Evolutionary conservation across 2,329 filamentous ascomycete species (phyloP).

Genomic region (Hymenoscyphus fraxineus): DNA sequence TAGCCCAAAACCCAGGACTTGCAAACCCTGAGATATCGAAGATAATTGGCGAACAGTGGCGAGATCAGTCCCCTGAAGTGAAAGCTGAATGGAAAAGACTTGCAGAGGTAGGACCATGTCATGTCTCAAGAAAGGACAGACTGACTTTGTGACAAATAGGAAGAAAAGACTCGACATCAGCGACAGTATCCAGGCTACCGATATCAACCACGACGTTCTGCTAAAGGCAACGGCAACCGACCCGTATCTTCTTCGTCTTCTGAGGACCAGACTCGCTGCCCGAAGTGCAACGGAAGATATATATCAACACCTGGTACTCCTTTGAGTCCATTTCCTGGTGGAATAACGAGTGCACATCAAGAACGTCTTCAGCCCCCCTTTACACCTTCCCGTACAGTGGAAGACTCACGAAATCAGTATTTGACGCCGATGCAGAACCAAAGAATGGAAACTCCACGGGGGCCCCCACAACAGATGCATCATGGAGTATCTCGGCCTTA

Average conservation of each 20-base stretch:
- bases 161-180: conserved; percentile 87
- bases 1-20: conserved; percentile 78
- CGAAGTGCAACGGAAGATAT: conserved; percentile 62
- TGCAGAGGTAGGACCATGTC: conserved; percentile 61
- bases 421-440: conserved; percentile 23
- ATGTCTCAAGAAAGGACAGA: conserved; percentile 4
- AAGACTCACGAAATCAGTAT: conserved; percentile 24
- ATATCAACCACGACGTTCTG: conserved; percentile 66
- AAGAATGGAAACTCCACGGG: conserved; percentile 37
- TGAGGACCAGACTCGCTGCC: conserved; percentile 57
- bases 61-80: conserved; percentile 65
- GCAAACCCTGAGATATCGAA: conserved; percentile 96
- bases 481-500: conserved; percentile 24
- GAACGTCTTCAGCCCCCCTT: conserved; percentile 24
- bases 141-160: conserved; percentile 39
- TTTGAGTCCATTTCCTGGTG: conserved; percentile 31
- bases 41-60: conserved; percentile 89
- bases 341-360: conserved; percentile 19
- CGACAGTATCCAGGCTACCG: conserved; percentile 90
- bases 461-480: conserved; percentile 18
- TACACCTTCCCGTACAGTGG: conserved; percentile 19
- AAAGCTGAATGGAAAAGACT: conserved; percentile 86
- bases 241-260: conserved; percentile 32
- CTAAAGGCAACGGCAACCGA: conserved; percentile 27
- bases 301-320: conserved; percentile 35